These are phyloP conservation scores for Oxyria digyna DNA, from an alignment of 148 eudicot species.

Conservation along the genomic window DNA sequence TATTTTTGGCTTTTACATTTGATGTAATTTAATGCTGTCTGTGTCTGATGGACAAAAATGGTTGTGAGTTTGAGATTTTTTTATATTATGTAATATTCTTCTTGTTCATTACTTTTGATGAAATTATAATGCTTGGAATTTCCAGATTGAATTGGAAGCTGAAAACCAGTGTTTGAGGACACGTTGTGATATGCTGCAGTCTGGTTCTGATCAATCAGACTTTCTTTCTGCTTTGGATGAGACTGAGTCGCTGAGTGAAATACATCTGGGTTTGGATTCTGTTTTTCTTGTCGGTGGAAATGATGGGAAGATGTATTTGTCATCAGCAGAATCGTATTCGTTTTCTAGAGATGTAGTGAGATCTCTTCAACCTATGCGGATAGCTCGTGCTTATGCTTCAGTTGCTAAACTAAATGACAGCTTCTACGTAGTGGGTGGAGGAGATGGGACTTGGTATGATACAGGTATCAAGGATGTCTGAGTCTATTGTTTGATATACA, in stretches of 20 bases:
- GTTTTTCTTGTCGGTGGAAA: constrained; percentile 50
- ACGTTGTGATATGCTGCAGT: constrained; percentile 13
- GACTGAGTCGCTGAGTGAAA: constrained; percentile 12
- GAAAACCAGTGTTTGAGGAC: constrained; percentile 15
- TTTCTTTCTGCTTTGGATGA: constrained; percentile 12
- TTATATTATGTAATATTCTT: neutral
- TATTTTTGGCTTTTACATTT: no score
- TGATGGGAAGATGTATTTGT: constrained; percentile 50
- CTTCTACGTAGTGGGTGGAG: constrained; percentile 53
- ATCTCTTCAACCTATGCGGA: constrained; percentile 41
- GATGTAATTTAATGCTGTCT: no score
- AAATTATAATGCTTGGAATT: neutral
- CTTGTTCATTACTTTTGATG: neutral
- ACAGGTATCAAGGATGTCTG: constrained; percentile 32
- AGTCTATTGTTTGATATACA: neutral
- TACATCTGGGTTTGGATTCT: constrained; percentile 1
- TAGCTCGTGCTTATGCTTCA: constrained; percentile 33
- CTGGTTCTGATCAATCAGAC: constrained; percentile 5
- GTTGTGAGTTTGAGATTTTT: neutral
- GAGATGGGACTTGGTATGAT: constrained; percentile 37
- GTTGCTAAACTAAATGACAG: constrained; percentile 32
- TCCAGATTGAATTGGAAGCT: constrained; percentile 39
- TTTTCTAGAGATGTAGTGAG: constrained; percentile 26
- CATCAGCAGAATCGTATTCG: constrained; percentile 30
- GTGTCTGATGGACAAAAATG: neutral